Evolutionary conservation across 1,139 yeast genomes (phyloP).

Genomic region (Magnusiomyces tetraspermus): DNA sequence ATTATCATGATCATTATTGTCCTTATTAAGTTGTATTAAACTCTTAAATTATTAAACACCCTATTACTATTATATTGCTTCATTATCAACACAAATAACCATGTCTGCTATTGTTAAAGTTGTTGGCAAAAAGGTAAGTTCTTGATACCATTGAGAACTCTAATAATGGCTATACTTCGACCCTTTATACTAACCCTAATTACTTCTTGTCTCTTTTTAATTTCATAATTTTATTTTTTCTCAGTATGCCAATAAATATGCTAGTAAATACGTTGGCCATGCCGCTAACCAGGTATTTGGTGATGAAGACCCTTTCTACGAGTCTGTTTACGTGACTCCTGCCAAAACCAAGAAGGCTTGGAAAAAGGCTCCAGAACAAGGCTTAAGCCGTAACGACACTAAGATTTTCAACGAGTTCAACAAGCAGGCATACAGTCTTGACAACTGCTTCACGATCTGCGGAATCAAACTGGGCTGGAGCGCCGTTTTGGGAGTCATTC

Average conservation of each 20-base stretch:
- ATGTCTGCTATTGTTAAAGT: constrained; percentile 12
- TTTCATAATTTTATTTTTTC: background rate
- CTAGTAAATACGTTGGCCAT: constrained; percentile 7
- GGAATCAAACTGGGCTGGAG: constrained; percentile 68
- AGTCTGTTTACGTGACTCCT: constrained; percentile 20
- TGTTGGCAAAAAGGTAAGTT: constrained; percentile 9
- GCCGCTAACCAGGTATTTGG: constrained; percentile 39
- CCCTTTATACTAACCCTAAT: background rate
- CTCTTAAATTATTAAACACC: no score
- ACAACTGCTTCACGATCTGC: constrained; percentile 50
- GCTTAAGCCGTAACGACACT: constrained; percentile 46
- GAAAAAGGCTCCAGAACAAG: constrained; percentile 40
- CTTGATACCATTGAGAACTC: background rate
- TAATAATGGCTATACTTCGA: background rate
- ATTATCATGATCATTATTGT: no score
- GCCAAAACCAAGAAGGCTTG: constrained; percentile 22
- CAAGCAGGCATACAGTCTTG: constrained; percentile 52
- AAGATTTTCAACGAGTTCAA: constrained; percentile 46
- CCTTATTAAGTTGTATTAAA: no score
- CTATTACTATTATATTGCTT: no score
- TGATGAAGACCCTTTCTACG: constrained; percentile 59
- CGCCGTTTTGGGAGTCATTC: constrained; percentile 59
- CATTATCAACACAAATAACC: no score
- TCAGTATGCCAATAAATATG: background rate
- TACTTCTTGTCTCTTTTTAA: background rate